Evolutionary conservation across 192 early-diverging fungal species (phyloP), one percentile per base, ranked within the genome.

Genomic region (Coemansia furcata): DNA sequence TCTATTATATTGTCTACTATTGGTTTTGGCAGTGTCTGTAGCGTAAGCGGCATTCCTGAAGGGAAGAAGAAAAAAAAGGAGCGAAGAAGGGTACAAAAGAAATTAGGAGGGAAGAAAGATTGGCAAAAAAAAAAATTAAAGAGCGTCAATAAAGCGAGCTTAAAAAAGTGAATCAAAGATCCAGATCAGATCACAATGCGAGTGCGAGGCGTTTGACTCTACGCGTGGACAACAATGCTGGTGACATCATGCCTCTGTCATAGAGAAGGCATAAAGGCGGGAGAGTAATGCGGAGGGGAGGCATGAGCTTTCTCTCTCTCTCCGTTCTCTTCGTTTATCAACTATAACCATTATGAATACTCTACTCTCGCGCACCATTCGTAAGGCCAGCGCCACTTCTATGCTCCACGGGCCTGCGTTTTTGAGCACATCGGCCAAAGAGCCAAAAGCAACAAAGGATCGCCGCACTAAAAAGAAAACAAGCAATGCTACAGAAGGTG

Each of bases 1-100:
- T 61, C 55, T 29, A 26, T 26, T 26, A 26, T 26, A 26, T 26
- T 26, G 23, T 73, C 63, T 14, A 79, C 40, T 38, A 74, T 71
- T 43, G 65, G 65, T 49, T 70, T 74, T 14, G 77, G 72, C 61
- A 79, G 63, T 19, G 64, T 63, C 38, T 78, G 77, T 17, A 78
- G 44, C n/a, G 60, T 69, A 17, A 42, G 65, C 37, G 69, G 61
- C 69, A 65, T 66, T 65, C 37, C 47, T 39, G 3, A 40, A 12
- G 37, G 4, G 39, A 42, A 55, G 12, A 33, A 42, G 38, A 2
- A 44, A 44, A 59, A 40, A 30, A 14, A 47, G 10, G 33, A 35
- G 3, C 8, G 21, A 42, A 52, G 15, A 50, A 61, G 14, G 15
- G 42, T 6, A 30, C 5, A 9, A 23, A 29, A 33, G 30, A 59